These are phyloP conservation scores for Pezicula neosporulosa DNA, from an alignment of 2,329 filamentous ascomycete genomes.

Conservation along the genomic window DNA sequence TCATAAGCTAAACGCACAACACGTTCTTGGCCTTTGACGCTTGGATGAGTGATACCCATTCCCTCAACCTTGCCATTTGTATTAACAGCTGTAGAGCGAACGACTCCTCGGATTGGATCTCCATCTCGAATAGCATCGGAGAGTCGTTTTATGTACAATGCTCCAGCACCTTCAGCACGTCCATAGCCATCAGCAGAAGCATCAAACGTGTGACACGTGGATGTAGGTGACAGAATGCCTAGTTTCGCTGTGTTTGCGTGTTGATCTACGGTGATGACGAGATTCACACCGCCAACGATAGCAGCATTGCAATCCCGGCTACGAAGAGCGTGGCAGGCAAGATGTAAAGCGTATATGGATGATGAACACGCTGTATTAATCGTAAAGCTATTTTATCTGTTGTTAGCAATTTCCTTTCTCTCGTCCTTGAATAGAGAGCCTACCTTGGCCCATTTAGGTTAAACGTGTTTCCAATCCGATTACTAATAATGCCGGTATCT, in stretches of 20 bases:
- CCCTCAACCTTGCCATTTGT: conserved; percentile 52
- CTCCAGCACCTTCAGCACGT: conserved; percentile 56
- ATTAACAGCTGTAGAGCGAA: conserved; percentile 48
- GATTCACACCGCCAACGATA: too few species aligned
- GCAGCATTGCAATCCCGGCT: too few species aligned
- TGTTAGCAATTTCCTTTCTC: too few species aligned
- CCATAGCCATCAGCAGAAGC: conserved; percentile 58
- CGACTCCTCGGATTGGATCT: conserved; percentile 52
- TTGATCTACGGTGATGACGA: conserved; percentile 1
- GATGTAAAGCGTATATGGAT: too few species aligned
- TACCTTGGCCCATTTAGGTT: conserved; percentile 24
- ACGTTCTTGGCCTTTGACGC: conserved; percentile 34
- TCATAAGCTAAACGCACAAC: conserved; percentile 3
- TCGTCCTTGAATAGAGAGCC: too few species aligned
- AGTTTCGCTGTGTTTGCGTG: not conserved
- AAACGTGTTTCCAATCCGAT: conserved; percentile 29
- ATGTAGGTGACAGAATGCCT: conserved; percentile 28
- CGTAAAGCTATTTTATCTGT: not conserved
- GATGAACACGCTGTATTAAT: too few species aligned
- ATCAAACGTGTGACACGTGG: conserved; percentile 54
- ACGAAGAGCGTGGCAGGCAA: too few species aligned
- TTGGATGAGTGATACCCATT: conserved; percentile 31
- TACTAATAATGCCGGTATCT: conserved; percentile 12
- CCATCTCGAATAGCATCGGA: conserved; percentile 52
- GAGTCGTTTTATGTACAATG: conserved; percentile 55